Evolutionary conservation across 441 rosid species (phyloP), one percentile per base, ranked within the genome.

Genomic region (Syzygium malaccense): DNA sequence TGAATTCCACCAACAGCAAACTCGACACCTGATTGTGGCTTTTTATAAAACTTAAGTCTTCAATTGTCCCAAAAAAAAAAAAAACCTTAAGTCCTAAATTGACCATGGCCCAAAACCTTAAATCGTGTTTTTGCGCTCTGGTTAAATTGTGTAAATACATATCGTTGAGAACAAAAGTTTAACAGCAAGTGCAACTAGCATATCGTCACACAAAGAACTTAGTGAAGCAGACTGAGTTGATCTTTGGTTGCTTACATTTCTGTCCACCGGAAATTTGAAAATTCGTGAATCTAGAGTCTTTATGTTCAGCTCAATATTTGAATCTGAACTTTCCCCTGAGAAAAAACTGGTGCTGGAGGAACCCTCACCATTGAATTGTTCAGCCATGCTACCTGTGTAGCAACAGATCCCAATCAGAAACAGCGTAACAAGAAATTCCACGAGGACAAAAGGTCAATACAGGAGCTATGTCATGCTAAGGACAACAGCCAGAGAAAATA

Each of bases 221-320:
- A 68, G 86, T 71, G 12, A 54, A 54, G 28, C 60, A 75, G 51
- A 23, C 51, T 37, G 83, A 75, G 83, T 75, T 23, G 51, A 55
- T 30, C 26, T 55, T 55, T 57, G 28, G 58, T 54, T 2, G 60
- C 95, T 96, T 92, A 98, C 99, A 89, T 95, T 95, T 93, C 93
- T 96, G 86, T 97, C 92, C 89, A 94, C 98, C 89, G 89, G 91
- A 88, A 97, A 95, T 90, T 92, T 93, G 88, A 91, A 93, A 49
- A 93, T 93, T 91, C 90, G 96, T 32, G 99, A 97, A 89, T 98
- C 99, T 85, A 97, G 89, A 41, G 99, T 98, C 95, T 96, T 97
- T 91, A 97, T 90, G 91, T 95, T 96, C 86, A 98, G 93, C 93
- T 96, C 95, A 71, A 98, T 86, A 68, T 89, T 90, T 89, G 96